A percentile compares a stretch with the other conserved stretches of the same genome.
Evolutionary conservation across 2,329 filamentous ascomycete species (phyloP).

Genomic region (Zasmidium citrigriseum): DNA sequence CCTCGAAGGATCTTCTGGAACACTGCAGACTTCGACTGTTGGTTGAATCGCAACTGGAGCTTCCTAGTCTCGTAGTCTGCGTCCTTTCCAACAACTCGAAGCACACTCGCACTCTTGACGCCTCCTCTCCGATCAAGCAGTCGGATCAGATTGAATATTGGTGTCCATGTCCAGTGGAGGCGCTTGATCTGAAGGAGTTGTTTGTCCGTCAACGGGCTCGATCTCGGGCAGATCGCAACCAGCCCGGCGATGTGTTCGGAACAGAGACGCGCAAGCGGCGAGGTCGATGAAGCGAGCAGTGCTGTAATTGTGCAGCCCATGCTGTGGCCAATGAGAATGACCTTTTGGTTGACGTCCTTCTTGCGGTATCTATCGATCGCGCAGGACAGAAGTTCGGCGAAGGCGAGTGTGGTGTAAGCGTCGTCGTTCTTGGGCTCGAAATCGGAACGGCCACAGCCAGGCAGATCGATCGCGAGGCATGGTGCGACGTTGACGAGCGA

Average conservation of each 20-base stretch:
- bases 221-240: constrained; percentile 77
- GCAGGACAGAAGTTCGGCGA: constrained; percentile 72
- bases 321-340: constrained; percentile 84
- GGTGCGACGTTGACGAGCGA: constrained; percentile 81
- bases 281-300: constrained; percentile 65
- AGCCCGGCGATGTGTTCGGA: constrained; percentile 71
- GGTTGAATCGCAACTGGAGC: constrained; percentile 74
- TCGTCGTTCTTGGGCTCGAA: constrained; percentile 71
- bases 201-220: constrained; percentile 51
- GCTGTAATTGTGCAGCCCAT: constrained; percentile 82
- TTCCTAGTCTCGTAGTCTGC: constrained; percentile 67
- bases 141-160: constrained; percentile 75
- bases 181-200: constrained; percentile 52
- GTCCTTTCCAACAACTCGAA: constrained; percentile 69
- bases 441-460: constrained; percentile 80
- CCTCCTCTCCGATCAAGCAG: constrained; percentile 79
- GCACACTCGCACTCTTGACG: constrained; percentile 73
- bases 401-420: constrained; percentile 75
- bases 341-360: constrained; percentile 62
- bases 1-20: constrained; percentile 79
- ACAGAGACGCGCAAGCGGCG: constrained; percentile 49
- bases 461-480: constrained; percentile 85
- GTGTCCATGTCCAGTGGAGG: constrained; percentile 68
- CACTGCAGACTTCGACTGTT: constrained; percentile 77
- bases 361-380: constrained; percentile 75